Percentiles rank a stretch among this genome's conserved stretches.
These are phyloP conservation scores for Trichoderma sp. DNA, from an alignment of 2,329 filamentous ascomycete species.

Conservation along the genomic window DNA sequence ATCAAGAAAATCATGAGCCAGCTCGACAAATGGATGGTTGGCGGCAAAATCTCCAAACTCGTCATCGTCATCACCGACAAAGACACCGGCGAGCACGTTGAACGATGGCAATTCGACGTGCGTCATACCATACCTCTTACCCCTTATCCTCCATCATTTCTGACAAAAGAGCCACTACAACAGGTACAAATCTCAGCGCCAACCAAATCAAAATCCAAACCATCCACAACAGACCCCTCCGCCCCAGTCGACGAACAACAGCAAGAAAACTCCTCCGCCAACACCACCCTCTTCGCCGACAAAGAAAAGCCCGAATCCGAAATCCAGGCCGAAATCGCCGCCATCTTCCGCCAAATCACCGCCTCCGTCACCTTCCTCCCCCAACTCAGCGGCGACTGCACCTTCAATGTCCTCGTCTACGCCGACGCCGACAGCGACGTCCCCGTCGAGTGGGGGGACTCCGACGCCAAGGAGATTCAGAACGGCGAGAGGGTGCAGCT, in stretches of 20 bases:
- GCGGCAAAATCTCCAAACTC: constrained; percentile 94
- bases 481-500: constrained; percentile 95
- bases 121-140: constrained; percentile 29
- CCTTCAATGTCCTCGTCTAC: constrained; percentile 98
- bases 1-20: constrained; percentile 99
- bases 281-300: constrained; percentile 36
- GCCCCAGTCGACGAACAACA: constrained; percentile 41
- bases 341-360: constrained; percentile 96
- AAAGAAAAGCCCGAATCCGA: constrained; percentile 86
- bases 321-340: constrained; percentile 94
- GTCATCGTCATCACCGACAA: constrained; percentile 97
- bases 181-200: constrained; percentile 37
- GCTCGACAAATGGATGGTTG: constrained; percentile 96
- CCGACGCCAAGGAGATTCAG: constrained; percentile 93
- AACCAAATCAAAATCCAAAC: constrained; percentile 47
- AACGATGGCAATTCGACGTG: constrained; percentile 98
- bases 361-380: constrained; percentile 96
- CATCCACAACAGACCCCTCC: constrained; percentile 5
- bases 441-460: constrained; percentile 97
- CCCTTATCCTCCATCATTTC: not conserved
- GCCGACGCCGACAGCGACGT: constrained; percentile 96
- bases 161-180: not conserved
- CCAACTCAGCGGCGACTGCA: constrained; percentile 86
- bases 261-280: constrained; percentile 69
- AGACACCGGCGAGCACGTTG: constrained; percentile 93